Base-by-base conservation (phyloP, 192 early-diverging fungal genomes). In the Linnemannia zychae region DNA sequence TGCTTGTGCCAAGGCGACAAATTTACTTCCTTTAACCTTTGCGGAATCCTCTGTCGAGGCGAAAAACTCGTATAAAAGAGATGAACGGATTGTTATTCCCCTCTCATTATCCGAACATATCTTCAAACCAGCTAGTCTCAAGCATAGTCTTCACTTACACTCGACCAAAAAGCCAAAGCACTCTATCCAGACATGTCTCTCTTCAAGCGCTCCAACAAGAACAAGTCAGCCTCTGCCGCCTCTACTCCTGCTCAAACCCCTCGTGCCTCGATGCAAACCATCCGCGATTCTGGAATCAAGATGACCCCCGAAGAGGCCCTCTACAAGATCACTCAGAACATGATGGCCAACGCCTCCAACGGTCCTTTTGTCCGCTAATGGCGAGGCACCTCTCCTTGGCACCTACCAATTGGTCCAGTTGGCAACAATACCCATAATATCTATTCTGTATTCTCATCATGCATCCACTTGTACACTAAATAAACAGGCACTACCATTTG, bases 191-290 rank as follows among this genome's bases (percentile, higher is more conserved):
- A 36, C 72, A 75, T 80, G 79, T 37, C 66, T 47, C 53, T 80
- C 67, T 80, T 80, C 79, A 80, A 75, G 79, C 46, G n/a, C 46
- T 80, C 79, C 46, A 70, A 74, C 67, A 80, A 80, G 79, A 80
- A 75, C 73, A 67, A 79, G 71, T 67, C 72, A 20, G 49, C 79
- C 52, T 80, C 79, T 20, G 72, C 77, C 49, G 77, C 77, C 63
- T 49, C 77, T 7, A 79, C 77, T 47, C 77, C 77, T 37, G 71
- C 57, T 12, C 79, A 80, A 52, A 80, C 72, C 24, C 79, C 79
- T 75, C 79, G 79, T 9, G 6, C 67, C 40, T 80, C 79, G n/a
- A 75, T 80, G 38, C 57, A 28, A 12, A 28, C 57, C 57, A 60
- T 60, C 57, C 57, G 57, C 20, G 57, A 60, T 13, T 2, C 57